Base-by-base conservation (phyloP, 2,329 filamentous ascomycete genomes). In the Rutstroemia sp. region DNA sequence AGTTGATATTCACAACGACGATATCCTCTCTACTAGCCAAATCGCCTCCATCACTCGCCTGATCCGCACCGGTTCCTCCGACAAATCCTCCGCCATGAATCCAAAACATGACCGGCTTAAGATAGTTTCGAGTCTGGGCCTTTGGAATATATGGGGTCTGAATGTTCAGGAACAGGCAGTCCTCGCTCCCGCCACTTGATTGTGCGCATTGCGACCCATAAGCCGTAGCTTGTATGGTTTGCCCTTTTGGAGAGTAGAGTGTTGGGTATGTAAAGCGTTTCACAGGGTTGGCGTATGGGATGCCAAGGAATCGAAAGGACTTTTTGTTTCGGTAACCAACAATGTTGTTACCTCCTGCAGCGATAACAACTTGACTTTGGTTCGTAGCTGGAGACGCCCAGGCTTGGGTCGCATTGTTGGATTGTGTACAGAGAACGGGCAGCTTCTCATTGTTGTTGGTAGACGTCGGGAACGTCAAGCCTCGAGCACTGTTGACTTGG, bases 281-380 rank as follows among this genome's bases (percentile, higher is more conserved):
- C 2, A 64, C 61, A 14, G 56, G 25, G 39, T 66, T 44, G 2
- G 66, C 66, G 54, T 66, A 67, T 5, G 62, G 64, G 18, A 68
- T 68, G 0, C 66, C 66, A 4, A 64, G 59, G 45, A 67, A 68
- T 16, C 74, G 72, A 60, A 78, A 78, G 6, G 68, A 79, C 63
- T 79, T 78, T 59, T 78, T 73, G 62, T 81, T 79, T 7, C 78
- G 72, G 61, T 75, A 79, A 0, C 79, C 79, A 18, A 75, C 62
- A 52, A 73, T 79, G 0, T 64, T 75, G 56, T 79, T 79, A 4
- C 72, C 71, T n/a, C 63, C 66, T 1, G 75, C 71, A 2, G 69
- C 54, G 9, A 79, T 63, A 9, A 68, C 66, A 18, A 79, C 57
- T 44, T 72, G 63, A 45, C 75, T 77, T 8, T 68, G 67, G 12